Evolutionary conservation across 2,329 filamentous ascomycete species (phyloP), one percentile per base, ranked within the genome.

Genomic region (Clarireedia monteithiana): DNA sequence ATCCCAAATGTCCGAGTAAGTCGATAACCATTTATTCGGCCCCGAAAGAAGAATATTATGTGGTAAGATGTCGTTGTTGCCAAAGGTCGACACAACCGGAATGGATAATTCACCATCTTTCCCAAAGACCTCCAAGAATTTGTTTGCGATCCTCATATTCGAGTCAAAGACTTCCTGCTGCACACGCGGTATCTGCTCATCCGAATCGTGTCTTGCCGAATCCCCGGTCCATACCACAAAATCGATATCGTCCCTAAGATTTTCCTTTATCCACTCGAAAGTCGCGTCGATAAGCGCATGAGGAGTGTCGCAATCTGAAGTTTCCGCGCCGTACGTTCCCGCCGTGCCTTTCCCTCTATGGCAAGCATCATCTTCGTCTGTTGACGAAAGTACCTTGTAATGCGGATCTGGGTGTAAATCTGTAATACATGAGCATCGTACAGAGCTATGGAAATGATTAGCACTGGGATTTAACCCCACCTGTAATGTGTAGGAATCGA

Each of bases 61-160:
- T 1, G 94, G 94, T 58, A 96, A 82, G 57, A 99, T 91, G 67
- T 99, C 94, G 72, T 99, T 99, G 74, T 99, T 99, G 59, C 94
- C 94, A 63, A 96, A 85, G 0, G 86, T 96, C 0, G 94, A 91
- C 20, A 99, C 78, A 30, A 97, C 82, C 4, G 94, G 92, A 4
- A 97, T 80, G 12, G 78, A 71, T 57, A 91, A 79, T 61, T 81
- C 75, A 44, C 79, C 75, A 39, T 72, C 64, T 51, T 77, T 75
- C 23, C 79, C 77, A 67, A 96, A 96, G 9, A 88, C 77, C 20
- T 91, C 81, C 48, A 80, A 73, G 70, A 97, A 89, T 70, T 89
- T 89, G 64, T 84, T 73, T 49, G 91, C 85, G 60, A 96, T 77
- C 62, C 83, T 77, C 61, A 82, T 75, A 70, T 99, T 99, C 64